Evolutionary conservation across 768 basidiomycete species (phyloP).

Genomic region (Cytidiella melzeri): DNA sequence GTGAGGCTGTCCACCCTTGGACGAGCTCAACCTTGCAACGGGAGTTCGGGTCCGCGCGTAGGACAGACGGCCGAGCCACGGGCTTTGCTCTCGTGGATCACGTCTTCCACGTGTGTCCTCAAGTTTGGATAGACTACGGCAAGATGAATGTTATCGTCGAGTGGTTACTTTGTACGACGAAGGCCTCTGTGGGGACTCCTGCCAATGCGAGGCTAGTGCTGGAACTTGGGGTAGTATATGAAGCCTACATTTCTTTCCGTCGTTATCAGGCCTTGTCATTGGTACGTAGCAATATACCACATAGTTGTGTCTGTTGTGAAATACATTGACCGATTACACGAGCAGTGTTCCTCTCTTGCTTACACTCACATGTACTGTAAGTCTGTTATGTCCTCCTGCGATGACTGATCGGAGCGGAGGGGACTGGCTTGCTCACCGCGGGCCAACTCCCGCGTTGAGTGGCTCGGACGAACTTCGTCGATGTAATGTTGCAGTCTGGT

Average conservation of each 20-base stretch:
- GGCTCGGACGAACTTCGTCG: too few species aligned
- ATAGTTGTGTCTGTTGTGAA: too few species aligned
- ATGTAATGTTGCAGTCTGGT: too few species aligned
- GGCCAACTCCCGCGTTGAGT: too few species aligned
- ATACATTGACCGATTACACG: too few species aligned
- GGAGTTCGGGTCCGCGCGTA: conserved; percentile 7
- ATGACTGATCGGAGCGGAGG: too few species aligned
- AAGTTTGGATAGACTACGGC: conserved; percentile 29
- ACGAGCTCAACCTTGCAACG: neutral
- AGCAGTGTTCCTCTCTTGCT: too few species aligned
- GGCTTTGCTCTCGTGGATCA: conserved; percentile 9
- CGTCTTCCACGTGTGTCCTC: neutral
- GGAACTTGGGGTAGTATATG: conserved; percentile 78
- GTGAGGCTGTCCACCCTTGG: neutral
- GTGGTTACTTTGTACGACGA: conserved; percentile 27
- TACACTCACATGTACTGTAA: too few species aligned
- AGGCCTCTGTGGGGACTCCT: conserved; percentile 78
- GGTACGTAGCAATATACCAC: too few species aligned
- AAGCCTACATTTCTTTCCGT: conserved; percentile 48
- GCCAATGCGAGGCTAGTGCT: conserved; percentile 72
- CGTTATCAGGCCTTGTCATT: too few species aligned
- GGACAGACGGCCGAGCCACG: conserved; percentile 6
- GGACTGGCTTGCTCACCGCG: too few species aligned
- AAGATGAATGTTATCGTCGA: conserved; percentile 41
- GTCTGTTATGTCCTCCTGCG: too few species aligned